Conservation (phyloP, 23 red algal genomes). For the Gracilariopsis chorda region DNA sequence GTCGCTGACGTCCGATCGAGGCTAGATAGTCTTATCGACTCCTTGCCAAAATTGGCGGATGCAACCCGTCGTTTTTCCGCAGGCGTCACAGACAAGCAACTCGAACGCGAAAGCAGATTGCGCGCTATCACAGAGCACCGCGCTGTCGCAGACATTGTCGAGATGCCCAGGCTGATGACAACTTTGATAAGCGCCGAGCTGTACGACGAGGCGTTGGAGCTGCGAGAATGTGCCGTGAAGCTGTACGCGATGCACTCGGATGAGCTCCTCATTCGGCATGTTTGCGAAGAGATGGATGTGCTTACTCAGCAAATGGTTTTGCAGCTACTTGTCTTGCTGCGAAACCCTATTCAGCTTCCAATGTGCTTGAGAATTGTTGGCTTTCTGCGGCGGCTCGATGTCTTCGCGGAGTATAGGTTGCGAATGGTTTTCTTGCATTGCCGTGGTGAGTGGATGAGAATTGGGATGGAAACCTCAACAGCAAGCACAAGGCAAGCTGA, state of each 20-base stretch:
- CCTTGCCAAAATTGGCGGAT: constrained; percentile 56
- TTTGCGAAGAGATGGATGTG: constrained; percentile 64
- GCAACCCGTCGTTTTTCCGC: constrained; percentile 60
- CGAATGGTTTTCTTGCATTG: constrained; percentile 77
- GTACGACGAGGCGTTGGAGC: constrained; percentile 85
- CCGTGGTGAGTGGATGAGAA: constrained; percentile 77
- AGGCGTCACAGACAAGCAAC: constrained; percentile 41
- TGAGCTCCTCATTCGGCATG: constrained; percentile 37
- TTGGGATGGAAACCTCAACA: constrained; percentile 44
- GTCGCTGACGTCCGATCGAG: constrained; percentile 40
- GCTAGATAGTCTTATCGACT: constrained; percentile 44
- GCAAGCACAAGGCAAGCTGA: constrained; percentile 48
- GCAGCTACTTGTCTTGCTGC: constrained; percentile 64
- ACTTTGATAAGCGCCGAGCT: constrained; percentile 50
- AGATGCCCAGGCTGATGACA: constrained; percentile 72
- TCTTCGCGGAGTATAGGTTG: constrained; percentile 60
- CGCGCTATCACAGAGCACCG: constrained; percentile 50
- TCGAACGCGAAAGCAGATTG: constrained; percentile 25
- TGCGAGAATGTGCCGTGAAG: constrained; percentile 57
- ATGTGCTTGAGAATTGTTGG: constrained; percentile 75
- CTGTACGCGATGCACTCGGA: constrained; percentile 29
- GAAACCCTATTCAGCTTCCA: constrained; percentile 61
- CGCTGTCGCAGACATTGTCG: constrained; percentile 61
- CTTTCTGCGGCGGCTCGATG: constrained; percentile 67
- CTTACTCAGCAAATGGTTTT: constrained; percentile 59